Percentiles rank a stretch among this genome's conserved stretches.
Evolutionary conservation across 2,329 filamentous ascomycete genomes (phyloP).

Genomic region (Clarireedia hainanense): DNA sequence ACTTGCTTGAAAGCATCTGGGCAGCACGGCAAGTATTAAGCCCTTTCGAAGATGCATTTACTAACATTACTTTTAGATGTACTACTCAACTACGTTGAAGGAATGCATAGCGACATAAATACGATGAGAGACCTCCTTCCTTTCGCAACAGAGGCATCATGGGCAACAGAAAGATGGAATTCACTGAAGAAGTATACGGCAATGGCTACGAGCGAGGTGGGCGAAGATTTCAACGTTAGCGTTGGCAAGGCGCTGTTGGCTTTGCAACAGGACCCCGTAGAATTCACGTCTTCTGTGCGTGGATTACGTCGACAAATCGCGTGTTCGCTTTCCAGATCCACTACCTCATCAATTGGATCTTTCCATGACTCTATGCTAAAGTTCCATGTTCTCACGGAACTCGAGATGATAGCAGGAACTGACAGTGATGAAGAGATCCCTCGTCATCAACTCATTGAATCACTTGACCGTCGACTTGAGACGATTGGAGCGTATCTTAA

Average conservation of each 20-base stretch:
- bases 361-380: constrained; percentile 81
- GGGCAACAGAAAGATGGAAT: constrained; percentile 79
- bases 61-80: constrained; percentile 48
- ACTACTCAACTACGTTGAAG: constrained; percentile 78
- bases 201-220: constrained; percentile 37
- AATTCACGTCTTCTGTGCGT: constrained; percentile 51
- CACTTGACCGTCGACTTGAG: constrained; percentile 71
- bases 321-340: constrained; percentile 64
- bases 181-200: constrained; percentile 61
- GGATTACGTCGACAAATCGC: constrained; percentile 63
- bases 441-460: constrained; percentile 39
- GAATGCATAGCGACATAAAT: constrained; percentile 46
- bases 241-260: constrained; percentile 62
- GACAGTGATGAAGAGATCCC: constrained; percentile 29
- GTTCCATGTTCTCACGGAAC: constrained; percentile 78
- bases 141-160: constrained; percentile 84
- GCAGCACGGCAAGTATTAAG: constrained; percentile 62
- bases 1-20: constrained; percentile 92
- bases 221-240: constrained; percentile 72
- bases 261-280: constrained; percentile 42
- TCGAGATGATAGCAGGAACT: constrained; percentile 63
- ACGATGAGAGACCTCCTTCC: constrained; percentile 61
- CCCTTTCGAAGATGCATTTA: constrained; percentile 1
- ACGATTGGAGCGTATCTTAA: constrained; percentile 80
- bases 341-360: constrained; percentile 72